Conservation (phyloP, 495 filamentous ascomycete genomes). For the Podospora fimiseda region DNA sequence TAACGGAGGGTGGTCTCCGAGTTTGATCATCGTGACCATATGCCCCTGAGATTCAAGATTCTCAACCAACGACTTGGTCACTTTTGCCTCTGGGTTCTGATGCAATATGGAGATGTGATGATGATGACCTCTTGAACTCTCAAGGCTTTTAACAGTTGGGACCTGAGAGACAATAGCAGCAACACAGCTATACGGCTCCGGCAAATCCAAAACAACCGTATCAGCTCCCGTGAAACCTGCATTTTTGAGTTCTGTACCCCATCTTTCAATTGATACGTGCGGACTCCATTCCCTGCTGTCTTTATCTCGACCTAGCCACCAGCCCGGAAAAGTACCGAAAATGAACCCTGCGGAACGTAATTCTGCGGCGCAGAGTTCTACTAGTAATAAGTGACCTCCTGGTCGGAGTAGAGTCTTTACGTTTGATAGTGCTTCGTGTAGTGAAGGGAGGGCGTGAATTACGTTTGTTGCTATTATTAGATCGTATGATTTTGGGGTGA, state of each 20-base stretch:
- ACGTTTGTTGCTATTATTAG: background rate
- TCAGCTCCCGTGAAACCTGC: conserved; percentile 45
- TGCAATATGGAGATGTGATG: conserved; percentile 11
- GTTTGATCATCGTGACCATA: background rate
- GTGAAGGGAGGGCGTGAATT: background rate
- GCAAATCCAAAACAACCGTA: conserved; percentile 13
- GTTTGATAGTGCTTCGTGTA: background rate
- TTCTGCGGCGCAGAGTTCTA: background rate
- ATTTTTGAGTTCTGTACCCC: conserved; percentile 35
- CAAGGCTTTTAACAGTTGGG: background rate
- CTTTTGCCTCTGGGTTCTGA: background rate
- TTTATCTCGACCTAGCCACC: conserved; percentile 32
- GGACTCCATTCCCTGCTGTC: conserved; percentile 36
- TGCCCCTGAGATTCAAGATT: background rate
- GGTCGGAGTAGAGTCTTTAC: background rate
- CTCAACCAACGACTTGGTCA: background rate
- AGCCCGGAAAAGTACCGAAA: conserved; percentile 33
- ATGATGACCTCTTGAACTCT: background rate
- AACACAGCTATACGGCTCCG: conserved; percentile 8
- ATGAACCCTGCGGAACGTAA: conserved; percentile 15
- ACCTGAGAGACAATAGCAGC: conserved; percentile 10
- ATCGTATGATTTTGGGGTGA: background rate
- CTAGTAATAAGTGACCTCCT: background rate
- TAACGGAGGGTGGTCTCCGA: conserved; percentile 6
- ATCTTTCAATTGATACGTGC: conserved; percentile 17